phyloP scores from a whole-genome alignment of 1,284 basidiomycete species.

The Marasmius oreades region DNA sequence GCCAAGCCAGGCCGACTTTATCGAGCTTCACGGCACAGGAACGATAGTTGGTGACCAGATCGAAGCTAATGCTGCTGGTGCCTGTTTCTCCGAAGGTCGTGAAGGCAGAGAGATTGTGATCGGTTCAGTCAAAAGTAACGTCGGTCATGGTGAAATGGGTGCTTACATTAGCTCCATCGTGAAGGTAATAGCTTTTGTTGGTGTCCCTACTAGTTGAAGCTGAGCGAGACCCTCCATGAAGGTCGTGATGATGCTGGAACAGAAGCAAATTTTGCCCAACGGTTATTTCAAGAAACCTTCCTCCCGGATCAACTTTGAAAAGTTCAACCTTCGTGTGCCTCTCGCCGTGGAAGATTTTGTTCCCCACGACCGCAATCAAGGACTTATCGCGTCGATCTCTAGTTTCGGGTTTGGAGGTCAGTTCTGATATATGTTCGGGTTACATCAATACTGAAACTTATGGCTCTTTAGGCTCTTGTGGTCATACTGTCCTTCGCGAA shows the following conservation, averaged over 20 bases:
- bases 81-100: conserved; percentile 1
- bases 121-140: conserved; percentile 5
- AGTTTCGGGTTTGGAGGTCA: conserved; percentile 20
- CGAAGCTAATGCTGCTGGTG: conserved; percentile 1
- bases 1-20: neutral
- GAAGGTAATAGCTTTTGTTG: neutral
- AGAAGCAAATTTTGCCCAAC: conserved; percentile 17
- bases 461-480: conserved; percentile 15
- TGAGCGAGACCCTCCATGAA: neutral
- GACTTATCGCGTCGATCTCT: conserved; percentile 18
- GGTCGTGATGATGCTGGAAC: conserved; percentile 19
- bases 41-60: conserved; percentile 1
- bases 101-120: neutral
- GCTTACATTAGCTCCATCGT: conserved; percentile 1
- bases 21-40: conserved; percentile 1
- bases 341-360: conserved; percentile 15
- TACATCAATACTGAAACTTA: neutral
- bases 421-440: no score
- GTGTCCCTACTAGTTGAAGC: neutral
- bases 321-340: conserved; percentile 19
- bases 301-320: conserved; percentile 17
- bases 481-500: conserved; percentile 3
- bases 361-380: conserved; percentile 10
- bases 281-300: conserved; percentile 18
- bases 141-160: conserved; percentile 5